Evolutionary conservation across 805 yeast genomes (phyloP).

Genomic region (Debaryomyces maramus): DNA sequence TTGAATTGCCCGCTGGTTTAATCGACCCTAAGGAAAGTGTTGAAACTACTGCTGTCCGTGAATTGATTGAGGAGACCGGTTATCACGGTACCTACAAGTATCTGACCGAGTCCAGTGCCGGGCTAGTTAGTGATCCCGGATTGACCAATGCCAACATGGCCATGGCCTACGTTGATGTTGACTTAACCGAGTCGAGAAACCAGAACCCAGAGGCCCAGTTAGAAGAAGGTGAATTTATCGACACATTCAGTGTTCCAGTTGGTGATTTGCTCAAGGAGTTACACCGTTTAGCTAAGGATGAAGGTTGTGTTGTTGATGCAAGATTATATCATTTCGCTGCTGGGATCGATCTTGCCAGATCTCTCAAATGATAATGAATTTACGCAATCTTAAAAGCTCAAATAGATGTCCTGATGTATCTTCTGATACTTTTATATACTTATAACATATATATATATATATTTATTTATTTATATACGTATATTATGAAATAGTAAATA

Average conservation of each 20-base stretch:
- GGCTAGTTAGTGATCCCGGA: conserved; percentile 77
- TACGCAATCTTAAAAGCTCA: too few species aligned
- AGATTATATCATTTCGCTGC: conserved; percentile 83
- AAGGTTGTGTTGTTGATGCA: conserved; percentile 84
- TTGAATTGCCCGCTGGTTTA: conserved; percentile 95
- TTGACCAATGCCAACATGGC: conserved; percentile 84
- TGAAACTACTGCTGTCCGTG: conserved; percentile 82
- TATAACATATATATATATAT: too few species aligned
- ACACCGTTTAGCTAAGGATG: conserved; percentile 43
- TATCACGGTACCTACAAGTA: conserved; percentile 63
- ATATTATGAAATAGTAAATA: too few species aligned
- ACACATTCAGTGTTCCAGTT: conserved; percentile 75
- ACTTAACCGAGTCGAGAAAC: conserved; percentile 65
- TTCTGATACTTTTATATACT: too few species aligned
- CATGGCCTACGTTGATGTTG: conserved; percentile 76
- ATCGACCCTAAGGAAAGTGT: conserved; percentile 81
- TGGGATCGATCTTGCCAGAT: conserved; percentile 62
- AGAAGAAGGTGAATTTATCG: conserved; percentile 92
- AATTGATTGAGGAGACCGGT: conserved; percentile 90
- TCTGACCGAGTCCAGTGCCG: conserved; percentile 23
- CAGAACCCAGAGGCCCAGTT: conserved; percentile 67
- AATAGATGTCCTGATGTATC: too few species aligned
- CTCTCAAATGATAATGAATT: neutral
- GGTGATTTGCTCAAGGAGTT: conserved; percentile 55
- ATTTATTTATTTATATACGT: too few species aligned